These are phyloP conservation scores for Cyclostephanos tholiformis DNA, from an alignment of 108 stramenopile species.

Conservation along the genomic window DNA sequence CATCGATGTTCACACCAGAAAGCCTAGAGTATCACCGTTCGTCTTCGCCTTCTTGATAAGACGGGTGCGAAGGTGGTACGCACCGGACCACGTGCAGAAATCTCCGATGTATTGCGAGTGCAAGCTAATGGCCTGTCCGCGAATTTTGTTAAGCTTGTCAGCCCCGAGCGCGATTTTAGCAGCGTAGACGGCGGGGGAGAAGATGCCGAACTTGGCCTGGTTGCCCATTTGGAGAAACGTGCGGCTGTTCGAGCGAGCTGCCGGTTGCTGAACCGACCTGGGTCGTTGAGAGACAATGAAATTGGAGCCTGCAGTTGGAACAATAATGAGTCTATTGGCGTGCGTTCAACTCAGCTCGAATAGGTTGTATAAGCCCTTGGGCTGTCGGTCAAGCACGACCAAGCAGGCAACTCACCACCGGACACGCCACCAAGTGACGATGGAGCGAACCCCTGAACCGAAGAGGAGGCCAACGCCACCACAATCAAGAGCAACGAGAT, in stretches of 20 bases:
- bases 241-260: slow-evolving; percentile 38
- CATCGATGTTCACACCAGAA: slow-evolving; percentile 78
- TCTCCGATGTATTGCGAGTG: slow-evolving; percentile 93
- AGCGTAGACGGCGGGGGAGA: slow-evolving; percentile 95
- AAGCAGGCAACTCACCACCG: slow-evolving; percentile 29
- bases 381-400: not conserved
- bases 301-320: slow-evolving; percentile 56
- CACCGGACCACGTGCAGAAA: slow-evolving; percentile 90
- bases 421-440: slow-evolving; percentile 46
- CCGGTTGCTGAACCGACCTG: slow-evolving; percentile 36
- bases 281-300: slow-evolving; percentile 79
- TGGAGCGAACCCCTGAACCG: slow-evolving; percentile 48
- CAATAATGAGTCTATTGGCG: not conserved
- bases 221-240: slow-evolving; percentile 71
- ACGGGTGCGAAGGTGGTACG: slow-evolving; percentile 89
- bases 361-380: not conserved
- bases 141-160: slow-evolving; percentile 81
- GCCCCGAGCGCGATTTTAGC: slow-evolving; percentile 90
- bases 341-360: not conserved
- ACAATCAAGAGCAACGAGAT: slow-evolving; percentile 41
- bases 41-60: slow-evolving; percentile 83
- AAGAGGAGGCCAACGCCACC: slow-evolving; percentile 40
- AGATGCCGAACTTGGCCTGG: slow-evolving; percentile 94
- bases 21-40: slow-evolving; percentile 95
- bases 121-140: slow-evolving; percentile 91